Evolutionary conservation across 352 stramenopile genomes (phyloP).

Genomic region (Phytophthora parvispora): DNA sequence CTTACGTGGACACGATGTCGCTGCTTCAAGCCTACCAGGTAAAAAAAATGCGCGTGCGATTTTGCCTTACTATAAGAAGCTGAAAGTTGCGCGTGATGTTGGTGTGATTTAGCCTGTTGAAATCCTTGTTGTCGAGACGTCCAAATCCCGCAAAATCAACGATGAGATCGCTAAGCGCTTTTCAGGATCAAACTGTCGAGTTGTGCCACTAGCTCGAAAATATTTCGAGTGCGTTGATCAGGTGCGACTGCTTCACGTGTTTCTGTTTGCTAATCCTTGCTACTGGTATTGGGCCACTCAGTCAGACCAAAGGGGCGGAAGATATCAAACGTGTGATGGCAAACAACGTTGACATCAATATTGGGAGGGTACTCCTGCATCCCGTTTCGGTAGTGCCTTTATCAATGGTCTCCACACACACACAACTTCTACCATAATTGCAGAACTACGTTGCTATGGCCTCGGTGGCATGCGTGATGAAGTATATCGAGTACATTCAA

Average conservation of each 20-base stretch:
- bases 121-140: slow-evolving; percentile 77
- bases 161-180: slow-evolving; percentile 78
- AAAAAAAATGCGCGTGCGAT: neutral
- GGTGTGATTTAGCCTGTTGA: slow-evolving; percentile 59
- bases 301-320: slow-evolving; percentile 87
- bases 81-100: neutral
- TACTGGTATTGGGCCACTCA: slow-evolving; percentile 18
- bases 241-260: neutral
- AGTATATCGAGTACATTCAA: slow-evolving; percentile 91
- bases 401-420: neutral
- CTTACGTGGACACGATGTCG: slow-evolving; percentile 75
- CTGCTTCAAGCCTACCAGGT: slow-evolving; percentile 82
- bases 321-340: slow-evolving; percentile 86
- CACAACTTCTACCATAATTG: neutral
- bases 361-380: slow-evolving; percentile 78
- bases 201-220: slow-evolving; percentile 79
- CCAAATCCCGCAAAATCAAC: slow-evolving; percentile 70
- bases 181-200: slow-evolving; percentile 54
- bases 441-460: slow-evolving; percentile 91
- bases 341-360: slow-evolving; percentile 88
- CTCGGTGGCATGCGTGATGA: slow-evolving; percentile 82
- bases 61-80: neutral
- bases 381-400: too few species aligned
- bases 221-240: slow-evolving; percentile 77
- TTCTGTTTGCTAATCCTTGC: neutral